Conservation (phyloP, 2,329 filamentous ascomycete species). For the Xylaria sp. region DNA sequence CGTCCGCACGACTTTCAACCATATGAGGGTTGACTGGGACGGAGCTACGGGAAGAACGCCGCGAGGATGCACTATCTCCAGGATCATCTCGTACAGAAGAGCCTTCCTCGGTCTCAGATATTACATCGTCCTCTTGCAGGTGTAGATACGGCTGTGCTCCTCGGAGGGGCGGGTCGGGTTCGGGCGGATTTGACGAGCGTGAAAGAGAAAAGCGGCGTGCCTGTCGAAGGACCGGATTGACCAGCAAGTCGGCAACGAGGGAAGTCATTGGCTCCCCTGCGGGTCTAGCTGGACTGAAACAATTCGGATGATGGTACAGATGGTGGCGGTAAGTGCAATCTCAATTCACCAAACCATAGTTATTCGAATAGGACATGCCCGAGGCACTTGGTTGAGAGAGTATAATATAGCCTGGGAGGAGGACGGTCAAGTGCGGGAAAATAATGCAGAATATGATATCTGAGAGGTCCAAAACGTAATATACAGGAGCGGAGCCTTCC, state of each 20-base stretch:
- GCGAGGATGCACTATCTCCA: conserved; percentile 43
- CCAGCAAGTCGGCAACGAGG: conserved; percentile 72
- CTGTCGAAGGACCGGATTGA: conserved; percentile 74
- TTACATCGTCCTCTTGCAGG: conserved; percentile 45
- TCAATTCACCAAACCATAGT: conserved; percentile 39
- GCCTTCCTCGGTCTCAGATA: conserved; percentile 48
- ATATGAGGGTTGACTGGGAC: conserved; percentile 37
- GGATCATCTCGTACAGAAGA: conserved; percentile 43
- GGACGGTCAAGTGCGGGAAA: background rate
- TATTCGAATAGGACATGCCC: conserved; percentile 21
- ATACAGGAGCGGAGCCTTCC: background rate
- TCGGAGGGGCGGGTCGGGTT: conserved; percentile 52
- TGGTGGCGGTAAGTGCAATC: conserved; percentile 40
- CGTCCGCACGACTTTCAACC: conserved; percentile 26
- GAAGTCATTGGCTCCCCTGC: conserved; percentile 62
- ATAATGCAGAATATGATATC: conserved; percentile 1
- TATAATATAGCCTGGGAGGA: conserved; percentile 12
- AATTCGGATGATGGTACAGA: conserved; percentile 20
- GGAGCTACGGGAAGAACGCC: conserved; percentile 46
- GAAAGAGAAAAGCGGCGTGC: conserved; percentile 72
- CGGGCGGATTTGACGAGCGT: conserved; percentile 48
- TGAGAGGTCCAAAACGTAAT: background rate
- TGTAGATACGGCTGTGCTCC: conserved; percentile 39
- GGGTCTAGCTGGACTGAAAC: conserved; percentile 1
- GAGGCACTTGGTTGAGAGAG: conserved; percentile 20